Evolutionary conservation across 805 yeast genomes (phyloP), one percentile per base, ranked within the genome.

Genomic region (Gaillardinia entomophila): DNA sequence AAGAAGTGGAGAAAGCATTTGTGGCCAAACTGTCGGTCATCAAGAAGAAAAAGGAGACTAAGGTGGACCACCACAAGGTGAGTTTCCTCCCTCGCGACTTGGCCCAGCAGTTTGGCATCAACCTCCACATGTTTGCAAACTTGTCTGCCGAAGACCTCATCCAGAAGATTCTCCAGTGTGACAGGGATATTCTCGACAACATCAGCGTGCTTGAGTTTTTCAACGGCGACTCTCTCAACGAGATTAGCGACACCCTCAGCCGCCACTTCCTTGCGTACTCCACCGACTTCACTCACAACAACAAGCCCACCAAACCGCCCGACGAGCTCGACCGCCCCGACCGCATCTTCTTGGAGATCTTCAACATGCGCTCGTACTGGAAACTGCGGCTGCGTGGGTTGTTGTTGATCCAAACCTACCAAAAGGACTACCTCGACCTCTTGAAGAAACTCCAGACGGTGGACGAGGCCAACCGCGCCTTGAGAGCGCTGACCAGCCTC

Each of bases 91-190:
- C 95, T 1, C 69, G 94, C 38, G 97, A 90, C 47, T 61, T 88
- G 28, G 85, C 95, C 1, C 98, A 92, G 52, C 97, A 87, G 47
- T 88, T 92, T 63, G 96, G 95, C 25, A 92, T 92, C 50, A 89
- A 90, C 51, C 66, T 92, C 32, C 97, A 92, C 52, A 71, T 78
- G 62, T 86, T 77, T 57, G 69, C 86, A 4, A 63, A 64, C 26
- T 42, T 75, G 15, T 44, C 79, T 1, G 95, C 81, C 24, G 76
- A 72, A 4, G 82, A 75, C 27, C 68, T 90, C 18, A 80, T 90
- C 6, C 33, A 45, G n/a, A 82, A 80, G 51, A 75, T 92, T 6
- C 62, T 92, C 38, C 73, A 68, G 28, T 92, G 98, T 62, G 83
- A 85, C 33, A 64, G 64, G 15, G 89, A 82, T 7, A 73, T 90